phyloP scores from a whole-genome alignment of 176 grass and related monocot genomes.

The Oryza nivara region DNA sequence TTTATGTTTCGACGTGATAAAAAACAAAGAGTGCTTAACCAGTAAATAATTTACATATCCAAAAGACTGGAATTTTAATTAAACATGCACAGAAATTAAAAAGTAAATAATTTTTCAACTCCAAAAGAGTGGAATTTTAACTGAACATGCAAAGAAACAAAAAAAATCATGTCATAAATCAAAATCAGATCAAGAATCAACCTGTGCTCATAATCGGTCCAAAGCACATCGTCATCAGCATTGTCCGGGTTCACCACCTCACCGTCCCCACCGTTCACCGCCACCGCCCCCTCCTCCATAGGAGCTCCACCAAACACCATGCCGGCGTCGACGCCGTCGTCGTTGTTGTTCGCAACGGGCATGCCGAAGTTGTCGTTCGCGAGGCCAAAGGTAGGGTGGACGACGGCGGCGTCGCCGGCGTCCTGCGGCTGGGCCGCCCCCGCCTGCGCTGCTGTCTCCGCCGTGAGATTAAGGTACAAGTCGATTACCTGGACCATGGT shows the following conservation, averaged over 20 bases:
- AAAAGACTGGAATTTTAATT: neutral
- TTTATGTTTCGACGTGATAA: neutral
- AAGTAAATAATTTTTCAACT: too few species aligned
- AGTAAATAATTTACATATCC: neutral
- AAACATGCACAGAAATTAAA: neutral
- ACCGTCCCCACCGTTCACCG: neutral
- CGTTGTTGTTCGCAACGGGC: neutral
- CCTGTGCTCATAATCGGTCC: constrained; percentile 34
- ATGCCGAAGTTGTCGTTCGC: constrained; percentile 6
- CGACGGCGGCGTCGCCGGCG: neutral
- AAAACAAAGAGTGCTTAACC: neutral
- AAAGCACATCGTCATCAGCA: neutral
- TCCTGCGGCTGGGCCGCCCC: neutral
- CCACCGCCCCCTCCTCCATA: neutral
- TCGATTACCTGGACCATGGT: constrained; percentile 18
- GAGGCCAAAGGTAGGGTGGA: neutral
- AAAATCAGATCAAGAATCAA: neutral
- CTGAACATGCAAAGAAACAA: too few species aligned
- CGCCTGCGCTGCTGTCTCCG: neutral
- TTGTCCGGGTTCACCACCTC: neutral
- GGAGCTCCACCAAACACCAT: neutral
- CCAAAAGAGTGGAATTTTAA: too few species aligned
- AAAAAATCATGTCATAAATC: too few species aligned
- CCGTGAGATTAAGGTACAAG: constrained; percentile 29
- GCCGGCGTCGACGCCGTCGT: too few species aligned